Evolutionary conservation across 179 eudicot species (phyloP).

Genomic region (Silene coronaria): DNA sequence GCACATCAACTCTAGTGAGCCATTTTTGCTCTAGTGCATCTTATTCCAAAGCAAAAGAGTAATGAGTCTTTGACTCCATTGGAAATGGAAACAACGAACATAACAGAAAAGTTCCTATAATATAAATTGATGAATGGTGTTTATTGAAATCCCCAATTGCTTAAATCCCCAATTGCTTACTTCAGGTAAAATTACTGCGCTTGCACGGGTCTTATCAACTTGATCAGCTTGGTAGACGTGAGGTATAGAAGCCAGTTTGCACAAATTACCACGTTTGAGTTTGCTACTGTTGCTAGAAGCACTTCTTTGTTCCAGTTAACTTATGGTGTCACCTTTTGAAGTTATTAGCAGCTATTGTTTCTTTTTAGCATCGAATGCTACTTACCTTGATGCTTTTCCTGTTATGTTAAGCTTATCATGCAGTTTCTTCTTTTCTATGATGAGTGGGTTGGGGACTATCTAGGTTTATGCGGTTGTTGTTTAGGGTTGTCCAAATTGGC

Average conservation of each 20-base stretch:
- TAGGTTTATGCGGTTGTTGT: not conserved
- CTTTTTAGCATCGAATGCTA: not conserved
- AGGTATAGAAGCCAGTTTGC: constrained; percentile 42
- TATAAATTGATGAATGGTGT: not conserved
- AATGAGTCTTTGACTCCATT: too few species aligned
- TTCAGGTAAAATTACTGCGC: constrained; percentile 79
- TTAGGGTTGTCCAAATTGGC: not conserved
- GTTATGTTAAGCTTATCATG: not conserved
- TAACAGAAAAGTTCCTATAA: constrained; percentile 6
- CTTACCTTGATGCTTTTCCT: not conserved
- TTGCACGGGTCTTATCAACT: constrained; percentile 85
- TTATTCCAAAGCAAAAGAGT: too few species aligned
- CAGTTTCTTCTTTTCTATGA: not conserved
- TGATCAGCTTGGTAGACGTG: constrained; percentile 84
- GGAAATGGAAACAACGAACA: not conserved
- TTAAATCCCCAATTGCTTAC: constrained; percentile 10
- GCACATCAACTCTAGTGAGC: too few species aligned
- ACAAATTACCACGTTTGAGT: not conserved
- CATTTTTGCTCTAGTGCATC: too few species aligned
- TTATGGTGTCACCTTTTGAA: not conserved
- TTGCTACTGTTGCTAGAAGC: not conserved
- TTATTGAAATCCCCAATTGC: constrained; percentile 8
- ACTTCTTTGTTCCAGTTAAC: constrained; percentile 6
- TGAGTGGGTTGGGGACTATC: not conserved
- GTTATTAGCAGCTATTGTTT: not conserved